Evolutionary conservation across 768 basidiomycete genomes (phyloP).

Genomic region (Termitomyces sp.): DNA sequence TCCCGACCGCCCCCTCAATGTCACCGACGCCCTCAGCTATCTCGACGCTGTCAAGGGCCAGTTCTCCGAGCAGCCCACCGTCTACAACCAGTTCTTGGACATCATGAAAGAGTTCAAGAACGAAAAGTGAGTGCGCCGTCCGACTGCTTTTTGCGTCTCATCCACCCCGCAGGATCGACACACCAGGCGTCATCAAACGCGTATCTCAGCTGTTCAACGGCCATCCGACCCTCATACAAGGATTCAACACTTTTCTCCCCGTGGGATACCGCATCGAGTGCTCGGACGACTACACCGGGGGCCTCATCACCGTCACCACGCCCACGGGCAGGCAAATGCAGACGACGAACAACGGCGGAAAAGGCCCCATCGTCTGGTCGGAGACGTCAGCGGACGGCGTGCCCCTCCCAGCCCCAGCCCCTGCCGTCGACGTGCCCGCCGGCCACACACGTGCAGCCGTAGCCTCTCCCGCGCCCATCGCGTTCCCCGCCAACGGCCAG

Average conservation of each 20-base stretch:
- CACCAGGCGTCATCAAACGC: conserved; percentile 93
- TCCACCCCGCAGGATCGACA: conserved; percentile 71
- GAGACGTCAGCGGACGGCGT: conserved; percentile 16
- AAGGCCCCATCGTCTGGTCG: conserved; percentile 33
- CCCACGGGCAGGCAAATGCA: conserved; percentile 62
- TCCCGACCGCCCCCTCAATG: conserved; percentile 71
- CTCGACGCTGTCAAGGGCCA: conserved; percentile 90
- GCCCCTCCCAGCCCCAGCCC: conserved; percentile 8
- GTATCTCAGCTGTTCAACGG: conserved; percentile 91
- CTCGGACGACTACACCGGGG: conserved; percentile 57
- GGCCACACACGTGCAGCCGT: conserved; percentile 5
- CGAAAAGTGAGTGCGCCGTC: conserved; percentile 53
- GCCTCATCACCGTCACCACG: conserved; percentile 73
- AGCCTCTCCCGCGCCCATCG: conserved; percentile 29
- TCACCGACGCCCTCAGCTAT: conserved; percentile 90
- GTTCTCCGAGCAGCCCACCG: conserved; percentile 89
- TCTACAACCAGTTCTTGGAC: conserved; percentile 91
- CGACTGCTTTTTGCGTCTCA: not conserved
- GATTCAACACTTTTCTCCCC: conserved; percentile 97
- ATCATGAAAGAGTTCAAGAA: conserved; percentile 99
- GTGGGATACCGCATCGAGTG: conserved; percentile 92
- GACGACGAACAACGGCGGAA: conserved; percentile 43
- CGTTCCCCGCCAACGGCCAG: conserved; percentile 32
- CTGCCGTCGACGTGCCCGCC: not conserved
- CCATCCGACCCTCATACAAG: conserved; percentile 88